Base-by-base conservation (phyloP, 768 basidiomycete species). In the Leucosporidium scottii region DNA sequence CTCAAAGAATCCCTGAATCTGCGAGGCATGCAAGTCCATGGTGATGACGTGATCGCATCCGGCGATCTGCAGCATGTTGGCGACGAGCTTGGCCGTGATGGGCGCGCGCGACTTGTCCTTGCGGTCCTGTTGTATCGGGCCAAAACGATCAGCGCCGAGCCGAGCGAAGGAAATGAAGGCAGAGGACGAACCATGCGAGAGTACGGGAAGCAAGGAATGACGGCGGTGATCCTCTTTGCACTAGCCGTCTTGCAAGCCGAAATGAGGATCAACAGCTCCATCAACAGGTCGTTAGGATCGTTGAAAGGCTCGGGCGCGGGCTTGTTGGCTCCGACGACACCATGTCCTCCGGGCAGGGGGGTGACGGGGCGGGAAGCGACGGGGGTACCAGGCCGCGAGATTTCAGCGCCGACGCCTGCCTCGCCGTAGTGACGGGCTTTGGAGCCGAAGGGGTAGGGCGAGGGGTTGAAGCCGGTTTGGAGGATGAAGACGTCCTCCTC, bases 401-500 rank as follows among this genome's bases (percentile, higher is more conserved):
- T 27, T 3, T 65, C 63, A 15, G 61, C 47, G 65, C 60, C 44
- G 62, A 56, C 62, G 18, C 65, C 66, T 6, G 56, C 65, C 54
- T 61, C 60, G 27, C 67, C 67, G 60, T 61, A 65, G 28, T 36
- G 48, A 59, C 67, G 65, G 3, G 62, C 55, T 64, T 68, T 69
- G 18, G 64, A 67, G 27, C 62, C 65, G 28, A 66, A 66, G 1
- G 67, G 64, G 55, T 66, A 67, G 18, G 74, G 74, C 3, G 71
- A 73, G 21, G 74, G 74, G 71, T 75, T 75, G 75, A 76, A 76
- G 48, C 75, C 75, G 34, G 75, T 75, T 81, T 99, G 96, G 78
- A 99, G 85, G 82, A 99, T 96, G 82, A 97, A 99, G 31, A 97
- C 92, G 79, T 99, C 96, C 80, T 93, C 93, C 79, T 98, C 94